Evolutionary conservation across 257 asterid species (phyloP), one percentile per base, ranked within the genome.

Genomic region (Plantago major): DNA sequence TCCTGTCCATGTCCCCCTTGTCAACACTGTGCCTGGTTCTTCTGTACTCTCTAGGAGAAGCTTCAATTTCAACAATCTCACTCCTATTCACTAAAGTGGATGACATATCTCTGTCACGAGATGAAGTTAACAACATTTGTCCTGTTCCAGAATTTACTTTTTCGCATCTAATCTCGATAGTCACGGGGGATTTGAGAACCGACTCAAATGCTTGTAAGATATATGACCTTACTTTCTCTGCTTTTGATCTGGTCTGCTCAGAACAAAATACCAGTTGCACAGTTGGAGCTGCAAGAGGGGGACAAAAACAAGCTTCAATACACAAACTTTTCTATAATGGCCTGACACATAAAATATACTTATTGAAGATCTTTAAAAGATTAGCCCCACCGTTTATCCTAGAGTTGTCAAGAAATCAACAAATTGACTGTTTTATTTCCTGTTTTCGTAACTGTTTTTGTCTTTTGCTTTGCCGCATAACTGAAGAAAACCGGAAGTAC

Each of bases 161-260:
- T 71, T 86, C 94, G 26, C 81, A 75, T 77, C 87, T 75, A 64
- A 93, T 87, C 75, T 93, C 99, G 37, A 93, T 72, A 3, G 87
- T 81, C 71, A 92, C 89, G 2, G 92, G 91, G 49, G 91, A 81
- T 61, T 82, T 77, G 62, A 92, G 89, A 75, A 87, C 96, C 0
- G 84, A 73, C 78, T 89, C 99, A 60, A 92, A 92, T 55, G 96
- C 97, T 76, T 83, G 95, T 71, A 84, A 68, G 61, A 92, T 82
- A 75, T 89, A 87, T 40, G 74, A 46, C 73, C 84, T 74, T 42
- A 80, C 84, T 68, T 80, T 87, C 71, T 92, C 97, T 0, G 93
- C 95, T 72, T 90, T 83, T 16, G 96, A 83, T 75, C 80, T 87
- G 5, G 86, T 64, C 63, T 74, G 74, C 70, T 80, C 84, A 6